These are phyloP conservation scores for Bacterosira constricta DNA, from an alignment of 108 stramenopile genomes.

Conservation along the genomic window DNA sequence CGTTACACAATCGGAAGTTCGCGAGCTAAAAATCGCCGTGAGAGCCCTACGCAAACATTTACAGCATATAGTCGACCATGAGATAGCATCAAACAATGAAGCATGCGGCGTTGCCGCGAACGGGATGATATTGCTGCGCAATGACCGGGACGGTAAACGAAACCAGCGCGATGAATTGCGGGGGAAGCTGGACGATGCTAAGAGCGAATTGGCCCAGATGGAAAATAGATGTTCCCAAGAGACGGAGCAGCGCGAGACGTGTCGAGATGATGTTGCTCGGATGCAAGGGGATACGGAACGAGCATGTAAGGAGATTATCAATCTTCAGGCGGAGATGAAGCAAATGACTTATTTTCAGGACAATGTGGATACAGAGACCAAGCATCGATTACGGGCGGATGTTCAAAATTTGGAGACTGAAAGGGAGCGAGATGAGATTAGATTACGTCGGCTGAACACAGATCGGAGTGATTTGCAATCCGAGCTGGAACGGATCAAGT, in stretches of 20 bases:
- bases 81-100: conserved; percentile 21
- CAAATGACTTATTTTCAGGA: conserved; percentile 18
- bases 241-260: conserved; percentile 5
- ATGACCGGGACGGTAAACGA: not conserved
- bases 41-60: conserved; percentile 18
- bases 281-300: conserved; percentile 3
- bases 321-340: conserved; percentile 13
- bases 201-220: not conserved
- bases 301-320: conserved; percentile 1
- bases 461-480: conserved; percentile 14
- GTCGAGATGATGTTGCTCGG: conserved; percentile 14
- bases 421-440: conserved; percentile 10
- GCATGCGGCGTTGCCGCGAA: conserved; percentile 22
- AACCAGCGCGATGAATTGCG: conserved; percentile 5
- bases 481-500: not conserved
- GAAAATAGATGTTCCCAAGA: conserved; percentile 15
- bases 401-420: conserved; percentile 28
- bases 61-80: conserved; percentile 22
- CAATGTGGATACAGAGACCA: conserved; percentile 18
- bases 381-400: conserved; percentile 15
- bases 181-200: not conserved
- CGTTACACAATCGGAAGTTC: conserved; percentile 6
- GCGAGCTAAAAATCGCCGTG: conserved; percentile 9
- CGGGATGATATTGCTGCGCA: not conserved
- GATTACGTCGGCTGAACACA: not conserved